Base-by-base conservation (phyloP, 2,329 filamentous ascomycete species). In the Colletotrichum shisoi region DNA sequence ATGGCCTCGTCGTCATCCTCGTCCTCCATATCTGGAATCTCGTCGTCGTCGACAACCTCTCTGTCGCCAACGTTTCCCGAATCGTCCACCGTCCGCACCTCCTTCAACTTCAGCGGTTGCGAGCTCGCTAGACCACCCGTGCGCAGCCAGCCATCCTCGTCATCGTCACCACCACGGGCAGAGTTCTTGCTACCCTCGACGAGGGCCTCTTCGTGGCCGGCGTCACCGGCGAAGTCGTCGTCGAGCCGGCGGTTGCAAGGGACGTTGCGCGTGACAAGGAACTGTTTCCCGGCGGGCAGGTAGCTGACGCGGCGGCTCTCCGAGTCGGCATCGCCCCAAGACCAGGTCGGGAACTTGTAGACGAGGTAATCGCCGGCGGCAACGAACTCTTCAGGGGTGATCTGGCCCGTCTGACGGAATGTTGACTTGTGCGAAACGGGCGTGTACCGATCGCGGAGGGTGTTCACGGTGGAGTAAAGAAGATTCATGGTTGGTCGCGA, bases 321-420 rank as follows among this genome's bases (percentile, higher is more conserved):
- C n/a, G 89, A 88, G 62, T 94, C 91, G 71, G 94, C 94, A 74
- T 95, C 92, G 71, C 91, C 89, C 95, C 95, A 99, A 57, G 92
- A 91, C 95, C 95, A 99, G 66, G 94, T 96, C 9, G 94, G 95
- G 81, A 99, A 99, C 83, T 97, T 98, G 88, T 96, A 97, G 75
- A 97, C 94, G 44, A 99, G 89, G 78, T 98, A 99, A 82, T 99
- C 95, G 73, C 95, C 95, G 3, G 95, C 95, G 4, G 91, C 90
- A 57, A 97, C 85, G 79, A 99, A 99, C 84, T 99, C 95, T 76
- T 97, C 94, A 19, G 94, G 94, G 0, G 94, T 98, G 80, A 99
- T 95, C 82, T 98, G 92, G 71, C 95, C 95, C 4, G 94, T 97
- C 74, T 88, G 86, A 73, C 94, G 92, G 81, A 99, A 99, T 71